Conservation (phyloP, 306 rosid genomes). For the Prinsepia uniflora region DNA sequence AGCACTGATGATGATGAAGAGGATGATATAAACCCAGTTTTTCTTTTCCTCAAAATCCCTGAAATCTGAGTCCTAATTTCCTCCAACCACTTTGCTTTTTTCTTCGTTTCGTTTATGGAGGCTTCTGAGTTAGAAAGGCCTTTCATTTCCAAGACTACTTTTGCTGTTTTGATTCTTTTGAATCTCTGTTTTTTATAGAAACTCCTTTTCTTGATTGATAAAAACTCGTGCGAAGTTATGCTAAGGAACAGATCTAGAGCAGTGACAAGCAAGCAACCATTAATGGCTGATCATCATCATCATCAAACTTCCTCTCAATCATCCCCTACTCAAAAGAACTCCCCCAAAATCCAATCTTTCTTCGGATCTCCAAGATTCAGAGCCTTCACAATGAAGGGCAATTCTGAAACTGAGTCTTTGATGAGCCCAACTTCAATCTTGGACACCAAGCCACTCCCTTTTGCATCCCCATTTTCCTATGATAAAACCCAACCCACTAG, state of each 20-base stretch:
- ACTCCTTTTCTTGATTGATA: too few relatives aligned
- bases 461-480: conserved; percentile 39
- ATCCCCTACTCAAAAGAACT: conserved; percentile 35
- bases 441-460: conserved; percentile 44
- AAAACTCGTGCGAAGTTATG: conserved; percentile 33
- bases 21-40: neutral
- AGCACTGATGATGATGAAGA: too few relatives aligned
- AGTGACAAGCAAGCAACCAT: conserved; percentile 59
- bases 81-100: neutral
- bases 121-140: conserved; percentile 33
- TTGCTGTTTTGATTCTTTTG: too few relatives aligned
- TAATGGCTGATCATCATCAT: conserved; percentile 65
- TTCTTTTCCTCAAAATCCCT: conserved; percentile 24
- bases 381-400: conserved; percentile 46
- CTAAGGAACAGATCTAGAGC: conserved; percentile 81
- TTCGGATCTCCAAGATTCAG: conserved; percentile 60
- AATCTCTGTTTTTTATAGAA: too few relatives aligned
- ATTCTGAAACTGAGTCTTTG: conserved; percentile 41
- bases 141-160: neutral
- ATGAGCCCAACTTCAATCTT: conserved; percentile 76
- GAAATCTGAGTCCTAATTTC: conserved; percentile 24
- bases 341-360: conserved; percentile 39
- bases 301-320: conserved; percentile 28
- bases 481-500: conserved; percentile 28
- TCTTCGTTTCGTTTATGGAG: conserved; percentile 24